A percentile compares a stretch with the other conserved stretches of the same genome.
These are phyloP conservation scores for Trichoderma koningiopsis DNA, from an alignment of 2,329 filamentous ascomycete species.

Conservation along the genomic window DNA sequence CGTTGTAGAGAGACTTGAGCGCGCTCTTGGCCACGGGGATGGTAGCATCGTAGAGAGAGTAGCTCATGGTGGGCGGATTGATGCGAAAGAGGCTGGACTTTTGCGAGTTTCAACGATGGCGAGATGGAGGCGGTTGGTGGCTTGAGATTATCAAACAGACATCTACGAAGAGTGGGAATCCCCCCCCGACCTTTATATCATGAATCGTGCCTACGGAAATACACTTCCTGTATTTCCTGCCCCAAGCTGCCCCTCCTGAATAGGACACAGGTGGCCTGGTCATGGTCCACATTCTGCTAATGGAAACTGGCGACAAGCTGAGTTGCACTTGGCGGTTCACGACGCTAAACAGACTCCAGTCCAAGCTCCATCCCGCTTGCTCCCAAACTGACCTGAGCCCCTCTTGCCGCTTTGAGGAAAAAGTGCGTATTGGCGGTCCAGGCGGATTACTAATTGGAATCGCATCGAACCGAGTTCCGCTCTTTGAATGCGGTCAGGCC, in stretches of 20 bases:
- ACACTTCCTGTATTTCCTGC: too few relatives aligned
- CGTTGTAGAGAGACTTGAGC: constrained; percentile 37
- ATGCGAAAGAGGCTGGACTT: not conserved
- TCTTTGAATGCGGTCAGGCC: not conserved
- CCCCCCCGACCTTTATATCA: not conserved
- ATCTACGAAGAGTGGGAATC: not conserved
- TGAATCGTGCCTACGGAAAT: too few relatives aligned
- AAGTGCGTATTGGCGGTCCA: not conserved
- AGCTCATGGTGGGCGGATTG: constrained; percentile 38
- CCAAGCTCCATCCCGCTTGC: not conserved
- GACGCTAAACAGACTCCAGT: not conserved
- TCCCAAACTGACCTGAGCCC: not conserved
- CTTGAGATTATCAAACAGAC: not conserved
- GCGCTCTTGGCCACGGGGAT: constrained; percentile 38
- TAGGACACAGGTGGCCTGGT: not conserved
- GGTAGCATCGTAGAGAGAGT: constrained; percentile 47
- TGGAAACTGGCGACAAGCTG: not conserved
- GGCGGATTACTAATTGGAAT: constrained; percentile 24
- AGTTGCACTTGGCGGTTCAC: not conserved
- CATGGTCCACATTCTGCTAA: not conserved
- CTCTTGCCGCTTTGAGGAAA: not conserved
- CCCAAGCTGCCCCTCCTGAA: not conserved
- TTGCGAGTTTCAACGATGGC: not conserved
- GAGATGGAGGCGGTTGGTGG: not conserved
- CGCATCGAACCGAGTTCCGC: constrained; percentile 6